Percentiles rank a stretch among this genome's conserved stretches.
phyloP scores from a whole-genome alignment of 306 rosid species.

The Quercus aquifolioides region DNA sequence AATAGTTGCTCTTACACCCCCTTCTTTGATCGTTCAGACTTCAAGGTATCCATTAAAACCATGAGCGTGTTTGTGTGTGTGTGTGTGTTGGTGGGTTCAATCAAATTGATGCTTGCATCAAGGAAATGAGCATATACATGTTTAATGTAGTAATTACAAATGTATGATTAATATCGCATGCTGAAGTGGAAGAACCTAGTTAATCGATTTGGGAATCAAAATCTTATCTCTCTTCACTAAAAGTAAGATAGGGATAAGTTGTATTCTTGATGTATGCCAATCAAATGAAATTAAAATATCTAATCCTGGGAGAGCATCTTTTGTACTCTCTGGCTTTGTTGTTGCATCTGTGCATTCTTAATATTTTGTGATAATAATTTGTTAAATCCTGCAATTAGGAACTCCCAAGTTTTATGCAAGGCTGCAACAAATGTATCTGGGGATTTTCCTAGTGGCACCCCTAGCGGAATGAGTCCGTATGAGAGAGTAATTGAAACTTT shows the following conservation, averaged over 20 bases:
- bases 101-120: not conserved
- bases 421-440: conserved; percentile 62
- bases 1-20: conserved; percentile 22
- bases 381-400: conserved; percentile 38
- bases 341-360: not conserved
- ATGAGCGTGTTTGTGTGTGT: not conserved
- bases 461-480: conserved; percentile 46
- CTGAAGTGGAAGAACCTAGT: not conserved
- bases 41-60: conserved; percentile 44
- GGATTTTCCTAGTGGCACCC: conserved; percentile 43
- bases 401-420: conserved; percentile 51
- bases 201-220: not conserved
- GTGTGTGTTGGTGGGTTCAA: not conserved
- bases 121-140: not conserved
- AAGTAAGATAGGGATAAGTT: not conserved
- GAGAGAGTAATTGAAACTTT: conserved; percentile 76
- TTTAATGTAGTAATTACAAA: not conserved
- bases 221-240: not conserved
- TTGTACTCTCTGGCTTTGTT: not conserved
- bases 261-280: not conserved
- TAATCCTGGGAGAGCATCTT: not conserved
- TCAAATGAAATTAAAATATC: not conserved
- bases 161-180: not conserved
- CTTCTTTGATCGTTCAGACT: conserved; percentile 11
- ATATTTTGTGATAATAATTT: conserved; percentile 6